Percentiles rank a stretch among this genome's conserved stretches.
Conservation (phyloP, 192 early-diverging fungal genomes). For the Podila verticillata region DNA sequence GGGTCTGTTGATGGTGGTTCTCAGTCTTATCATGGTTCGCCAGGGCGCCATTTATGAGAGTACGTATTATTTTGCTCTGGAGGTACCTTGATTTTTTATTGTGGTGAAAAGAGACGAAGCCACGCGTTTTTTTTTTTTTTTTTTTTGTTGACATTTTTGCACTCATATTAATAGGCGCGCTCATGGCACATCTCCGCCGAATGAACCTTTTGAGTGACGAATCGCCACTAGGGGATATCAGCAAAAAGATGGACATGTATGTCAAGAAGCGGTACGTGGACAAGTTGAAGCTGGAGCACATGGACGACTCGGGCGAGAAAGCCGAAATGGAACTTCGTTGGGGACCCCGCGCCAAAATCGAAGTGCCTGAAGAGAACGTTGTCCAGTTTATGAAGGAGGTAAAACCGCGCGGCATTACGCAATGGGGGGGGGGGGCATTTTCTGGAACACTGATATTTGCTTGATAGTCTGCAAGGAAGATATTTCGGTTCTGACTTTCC, state of each 20-base stretch:
- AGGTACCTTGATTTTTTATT: not conserved
- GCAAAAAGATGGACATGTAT: conserved; percentile 47
- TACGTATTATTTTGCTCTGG: conserved; percentile 17
- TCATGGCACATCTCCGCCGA: conserved; percentile 42
- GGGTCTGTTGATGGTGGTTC: conserved; percentile 66
- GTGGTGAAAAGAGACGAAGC: no score
- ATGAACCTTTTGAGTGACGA: conserved; percentile 31
- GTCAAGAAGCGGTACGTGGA: conserved; percentile 65
- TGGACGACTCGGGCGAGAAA: conserved; percentile 50
- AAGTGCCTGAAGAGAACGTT: conserved; percentile 62
- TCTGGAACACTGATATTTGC: not conserved
- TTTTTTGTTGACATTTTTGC: not conserved
- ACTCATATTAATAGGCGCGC: conserved; percentile 22
- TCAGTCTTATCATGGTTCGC: conserved; percentile 68
- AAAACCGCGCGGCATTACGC: conserved; percentile 4
- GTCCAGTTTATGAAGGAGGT: conserved; percentile 66
- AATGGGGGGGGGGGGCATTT: not conserved
- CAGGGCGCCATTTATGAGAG: conserved; percentile 57
- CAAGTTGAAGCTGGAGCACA: conserved; percentile 41
- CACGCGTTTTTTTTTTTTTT: no score
- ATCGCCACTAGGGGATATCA: conserved; percentile 46
- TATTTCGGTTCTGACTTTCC: no score
- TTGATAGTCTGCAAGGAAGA: no score
- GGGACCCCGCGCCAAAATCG: conserved; percentile 70
- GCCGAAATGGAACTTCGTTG: conserved; percentile 58